Conservation (phyloP, 2,329 filamentous ascomycete genomes). For the Tolypocladium tundrense region DNA sequence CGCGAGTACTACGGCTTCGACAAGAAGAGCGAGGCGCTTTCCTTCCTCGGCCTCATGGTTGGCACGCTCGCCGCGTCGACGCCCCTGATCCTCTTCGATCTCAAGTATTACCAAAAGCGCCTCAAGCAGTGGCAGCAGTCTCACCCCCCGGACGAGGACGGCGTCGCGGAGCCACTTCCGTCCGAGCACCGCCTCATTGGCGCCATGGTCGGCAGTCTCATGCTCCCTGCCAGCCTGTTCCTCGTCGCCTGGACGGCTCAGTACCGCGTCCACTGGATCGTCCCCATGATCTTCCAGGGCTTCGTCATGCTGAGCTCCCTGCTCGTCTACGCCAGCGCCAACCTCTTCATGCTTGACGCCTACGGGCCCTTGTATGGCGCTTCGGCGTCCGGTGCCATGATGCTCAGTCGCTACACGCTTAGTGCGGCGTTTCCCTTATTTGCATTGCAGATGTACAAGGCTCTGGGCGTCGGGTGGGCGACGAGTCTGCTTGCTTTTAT, state of each 20-base stretch:
- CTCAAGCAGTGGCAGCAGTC: conserved; percentile 35
- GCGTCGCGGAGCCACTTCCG: conserved; percentile 35
- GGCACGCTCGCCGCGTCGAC: conserved; percentile 47
- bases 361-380: conserved; percentile 17
- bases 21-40: conserved; percentile 47
- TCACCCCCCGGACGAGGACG: conserved; percentile 27
- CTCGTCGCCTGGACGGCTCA: conserved; percentile 55
- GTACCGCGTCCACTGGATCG: conserved; percentile 11
- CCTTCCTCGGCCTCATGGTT: conserved; percentile 59
- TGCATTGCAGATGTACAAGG: conserved; percentile 26
- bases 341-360: conserved; percentile 17
- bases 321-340: conserved; percentile 16
- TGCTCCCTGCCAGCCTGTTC: conserved; percentile 55
- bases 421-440: conserved; percentile 45
- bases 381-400: conserved; percentile 14
- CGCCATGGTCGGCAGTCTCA: conserved; percentile 50
- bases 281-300: conserved; percentile 14
- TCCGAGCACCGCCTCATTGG: conserved; percentile 57
- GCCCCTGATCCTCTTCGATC: conserved; percentile 34
- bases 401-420: conserved; percentile 36
- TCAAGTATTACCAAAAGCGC: conserved; percentile 43
- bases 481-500: conserved; percentile 30
- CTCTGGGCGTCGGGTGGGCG: conserved; percentile 32
- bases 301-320: conserved; percentile 15
- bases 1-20: conserved; percentile 48